Conservation (phyloP, 805 yeast genomes). For the Sugiyamaella chiloensis region DNA sequence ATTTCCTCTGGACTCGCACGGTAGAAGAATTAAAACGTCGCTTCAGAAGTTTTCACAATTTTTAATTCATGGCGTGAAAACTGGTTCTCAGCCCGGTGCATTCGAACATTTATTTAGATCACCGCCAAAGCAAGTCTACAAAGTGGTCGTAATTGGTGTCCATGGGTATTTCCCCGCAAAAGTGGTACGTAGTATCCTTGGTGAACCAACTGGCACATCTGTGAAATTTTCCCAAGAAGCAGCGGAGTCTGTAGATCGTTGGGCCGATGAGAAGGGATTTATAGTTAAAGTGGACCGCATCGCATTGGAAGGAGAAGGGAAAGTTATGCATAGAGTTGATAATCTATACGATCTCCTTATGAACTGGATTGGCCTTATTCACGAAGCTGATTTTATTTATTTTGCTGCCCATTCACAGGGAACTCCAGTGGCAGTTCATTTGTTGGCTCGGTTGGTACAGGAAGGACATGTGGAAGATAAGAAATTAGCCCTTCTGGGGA, state of each 20-base stretch:
- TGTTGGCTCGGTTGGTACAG: conserved; percentile 70
- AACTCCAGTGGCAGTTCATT: conserved; percentile 80
- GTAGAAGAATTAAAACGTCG: conserved; percentile 20
- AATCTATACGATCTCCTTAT: conserved; percentile 69
- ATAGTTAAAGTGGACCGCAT: conserved; percentile 72
- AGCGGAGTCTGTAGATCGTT: conserved; percentile 67
- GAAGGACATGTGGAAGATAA: conserved; percentile 44
- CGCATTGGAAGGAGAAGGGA: conserved; percentile 92
- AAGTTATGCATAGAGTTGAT: conserved; percentile 78
- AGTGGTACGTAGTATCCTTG: conserved; percentile 79
- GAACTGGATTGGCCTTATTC: conserved; percentile 59
- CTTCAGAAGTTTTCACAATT: conserved; percentile 19
- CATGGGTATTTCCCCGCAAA: conserved; percentile 95
- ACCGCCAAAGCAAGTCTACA: conserved; percentile 37
- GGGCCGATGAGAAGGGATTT: conserved; percentile 48
- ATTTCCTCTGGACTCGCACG: conserved; percentile 26
- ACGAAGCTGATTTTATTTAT: conserved; percentile 75
- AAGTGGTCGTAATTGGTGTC: conserved; percentile 82
- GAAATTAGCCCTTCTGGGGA: conserved; percentile 72
- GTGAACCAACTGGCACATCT: conserved; percentile 97
- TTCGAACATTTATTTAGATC: conserved; percentile 31
- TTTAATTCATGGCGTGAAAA: conserved; percentile 17
- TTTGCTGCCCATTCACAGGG: conserved; percentile 97
- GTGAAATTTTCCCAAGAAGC: conserved; percentile 87
- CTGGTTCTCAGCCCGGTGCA: conserved; percentile 15